A percentile compares a stretch with the other conserved stretches of the same genome.
These are phyloP conservation scores for Xerocomellus intermedius DNA, from an alignment of 768 basidiomycete species.

Conservation along the genomic window DNA sequence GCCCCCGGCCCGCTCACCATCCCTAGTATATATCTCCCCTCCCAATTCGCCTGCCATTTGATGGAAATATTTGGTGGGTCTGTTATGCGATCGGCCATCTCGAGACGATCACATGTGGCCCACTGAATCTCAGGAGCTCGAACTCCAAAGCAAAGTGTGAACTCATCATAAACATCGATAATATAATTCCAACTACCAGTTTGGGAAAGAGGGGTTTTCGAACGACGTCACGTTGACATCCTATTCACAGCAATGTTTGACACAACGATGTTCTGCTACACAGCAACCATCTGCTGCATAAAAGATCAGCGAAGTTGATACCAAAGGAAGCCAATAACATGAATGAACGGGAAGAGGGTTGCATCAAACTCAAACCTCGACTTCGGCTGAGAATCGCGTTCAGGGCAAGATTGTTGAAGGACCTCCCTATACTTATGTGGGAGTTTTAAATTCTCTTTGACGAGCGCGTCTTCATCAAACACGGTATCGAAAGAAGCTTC, in stretches of 20 bases:
- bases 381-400: background rate
- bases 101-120: no score
- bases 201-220: background rate
- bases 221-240: background rate
- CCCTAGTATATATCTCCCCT: no score
- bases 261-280: no score
- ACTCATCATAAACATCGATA: no score
- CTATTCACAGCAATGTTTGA: background rate
- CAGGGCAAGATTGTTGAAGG: background rate
- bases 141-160: no score
- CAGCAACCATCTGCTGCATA: no score
- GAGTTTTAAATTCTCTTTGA: background rate
- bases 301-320: constrained; percentile 4
- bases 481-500: constrained; percentile 25
- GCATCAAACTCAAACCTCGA: constrained; percentile 23
- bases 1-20: no score
- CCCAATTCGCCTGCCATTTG: no score
- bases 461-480: constrained; percentile 8
- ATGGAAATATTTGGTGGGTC: no score
- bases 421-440: constrained; percentile 9
- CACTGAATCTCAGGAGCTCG: no score
- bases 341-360: no score
- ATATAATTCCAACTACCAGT: constrained; percentile 9
- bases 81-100: no score
- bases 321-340: constrained; percentile 16